These are phyloP conservation scores for Dalechampia spathulata DNA, from an alignment of 441 rosid species.

Conservation along the genomic window DNA sequence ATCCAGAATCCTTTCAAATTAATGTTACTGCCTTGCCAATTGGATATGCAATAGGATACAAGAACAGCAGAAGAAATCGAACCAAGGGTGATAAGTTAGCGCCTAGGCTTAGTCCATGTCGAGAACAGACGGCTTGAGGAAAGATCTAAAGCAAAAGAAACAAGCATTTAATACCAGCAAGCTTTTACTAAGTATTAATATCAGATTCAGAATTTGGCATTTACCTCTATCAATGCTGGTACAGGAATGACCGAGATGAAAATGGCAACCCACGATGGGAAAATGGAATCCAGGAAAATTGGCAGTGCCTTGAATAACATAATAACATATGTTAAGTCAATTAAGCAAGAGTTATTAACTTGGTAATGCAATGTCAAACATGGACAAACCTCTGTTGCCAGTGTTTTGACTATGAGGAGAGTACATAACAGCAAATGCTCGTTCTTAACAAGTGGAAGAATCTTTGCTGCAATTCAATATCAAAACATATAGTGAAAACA, in stretches of 20 bases:
- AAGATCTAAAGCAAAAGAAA: conserved; percentile 32
- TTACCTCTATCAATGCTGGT: conserved; percentile 73
- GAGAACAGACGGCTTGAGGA: conserved; percentile 77
- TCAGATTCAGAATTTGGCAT: no score
- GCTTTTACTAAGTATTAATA: no score
- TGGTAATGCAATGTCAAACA: background rate
- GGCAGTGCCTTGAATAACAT: conserved; percentile 48
- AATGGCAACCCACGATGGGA: conserved; percentile 63
- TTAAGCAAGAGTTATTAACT: no score
- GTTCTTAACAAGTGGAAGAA: conserved; percentile 57
- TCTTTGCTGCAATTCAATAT: conserved; percentile 35
- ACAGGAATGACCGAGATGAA: conserved; percentile 59
- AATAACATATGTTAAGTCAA: background rate
- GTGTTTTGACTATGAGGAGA: conserved; percentile 59
- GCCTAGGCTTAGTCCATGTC: conserved; percentile 59
- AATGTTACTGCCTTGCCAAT: conserved; percentile 50
- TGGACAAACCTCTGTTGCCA: conserved; percentile 63
- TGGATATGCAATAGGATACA: conserved; percentile 65
- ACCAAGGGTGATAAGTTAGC: conserved; percentile 56
- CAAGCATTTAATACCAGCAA: background rate
- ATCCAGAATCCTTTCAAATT: no score
- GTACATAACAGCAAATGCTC: conserved; percentile 68
- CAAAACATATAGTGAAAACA: background rate
- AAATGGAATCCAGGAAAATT: conserved; percentile 54
- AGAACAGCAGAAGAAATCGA: conserved; percentile 41